These are phyloP conservation scores for Aspergillus panamensis DNA, from an alignment of 495 filamentous ascomycete genomes.

Conservation along the genomic window DNA sequence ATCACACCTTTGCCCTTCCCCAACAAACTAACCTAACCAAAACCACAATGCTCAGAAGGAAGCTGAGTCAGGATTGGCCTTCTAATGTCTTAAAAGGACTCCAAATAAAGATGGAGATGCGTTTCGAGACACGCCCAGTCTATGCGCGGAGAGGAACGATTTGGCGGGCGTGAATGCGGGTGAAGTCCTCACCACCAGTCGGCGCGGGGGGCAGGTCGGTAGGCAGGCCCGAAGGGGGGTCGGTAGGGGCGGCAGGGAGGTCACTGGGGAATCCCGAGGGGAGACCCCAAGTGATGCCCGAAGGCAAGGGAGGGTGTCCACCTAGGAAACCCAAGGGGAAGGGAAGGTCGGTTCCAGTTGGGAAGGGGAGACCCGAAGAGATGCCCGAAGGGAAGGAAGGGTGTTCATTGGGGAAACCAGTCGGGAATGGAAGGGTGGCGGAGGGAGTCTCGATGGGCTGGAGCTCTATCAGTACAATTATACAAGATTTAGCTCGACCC, in stretches of 20 bases:
- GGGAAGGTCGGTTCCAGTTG: constrained; percentile 6
- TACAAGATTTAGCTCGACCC: not conserved
- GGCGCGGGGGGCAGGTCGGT: not conserved
- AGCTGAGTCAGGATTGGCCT: not conserved
- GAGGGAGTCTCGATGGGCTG: not conserved
- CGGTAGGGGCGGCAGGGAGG: not conserved
- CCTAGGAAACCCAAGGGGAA: no score
- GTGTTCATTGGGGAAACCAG: no score
- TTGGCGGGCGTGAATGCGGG: constrained; percentile 32
- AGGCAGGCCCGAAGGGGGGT: not conserved
- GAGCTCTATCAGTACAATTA: not conserved
- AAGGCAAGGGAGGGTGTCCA: not conserved
- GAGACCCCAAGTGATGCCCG: no score
- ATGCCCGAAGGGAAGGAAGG: not conserved
- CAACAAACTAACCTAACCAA: not conserved
- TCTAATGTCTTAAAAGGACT: no score
- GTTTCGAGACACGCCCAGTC: not conserved
- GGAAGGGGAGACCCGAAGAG: no score
- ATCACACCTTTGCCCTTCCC: not conserved
- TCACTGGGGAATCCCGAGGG: not conserved
- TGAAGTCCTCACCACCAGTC: constrained; percentile 11
- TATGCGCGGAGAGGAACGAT: constrained; percentile 24
- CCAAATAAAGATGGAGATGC: no score
- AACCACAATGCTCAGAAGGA: not conserved
- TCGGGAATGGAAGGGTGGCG: not conserved